These are phyloP conservation scores for Calocybe cyanea DNA, from an alignment of 768 basidiomycete genomes.

Conservation along the genomic window DNA sequence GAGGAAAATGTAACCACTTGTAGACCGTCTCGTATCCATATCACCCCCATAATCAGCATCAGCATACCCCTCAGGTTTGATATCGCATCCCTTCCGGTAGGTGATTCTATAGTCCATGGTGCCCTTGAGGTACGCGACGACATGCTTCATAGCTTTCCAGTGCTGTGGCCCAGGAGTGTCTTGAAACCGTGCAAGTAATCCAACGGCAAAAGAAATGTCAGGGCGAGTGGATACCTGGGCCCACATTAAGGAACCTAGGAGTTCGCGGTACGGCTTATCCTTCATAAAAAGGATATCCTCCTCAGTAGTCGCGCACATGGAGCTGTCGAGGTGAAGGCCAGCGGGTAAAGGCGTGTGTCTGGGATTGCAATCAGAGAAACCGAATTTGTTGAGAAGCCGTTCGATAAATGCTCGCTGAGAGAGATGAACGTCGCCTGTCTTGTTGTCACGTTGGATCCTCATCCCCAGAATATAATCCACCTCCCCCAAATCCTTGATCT, in stretches of 20 bases:
- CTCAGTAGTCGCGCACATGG: no score
- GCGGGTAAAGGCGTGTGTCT: background rate
- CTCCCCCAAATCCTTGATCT: background rate
- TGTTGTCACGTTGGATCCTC: conserved; percentile 22
- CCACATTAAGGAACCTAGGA: background rate
- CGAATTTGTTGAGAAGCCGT: no score
- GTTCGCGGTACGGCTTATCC: background rate
- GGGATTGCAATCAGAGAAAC: background rate
- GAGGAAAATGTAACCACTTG: conserved; percentile 22
- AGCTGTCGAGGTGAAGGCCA: background rate
- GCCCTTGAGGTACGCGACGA: background rate
- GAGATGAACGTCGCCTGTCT: conserved; percentile 17
- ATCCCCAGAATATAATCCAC: conserved; percentile 18
- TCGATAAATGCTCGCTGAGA: background rate
- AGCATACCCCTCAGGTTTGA: conserved; percentile 3
- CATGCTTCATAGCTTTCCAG: conserved; percentile 32
- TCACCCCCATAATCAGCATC: conserved; percentile 28
- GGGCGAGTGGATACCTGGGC: conserved; percentile 13
- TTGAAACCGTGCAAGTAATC: background rate
- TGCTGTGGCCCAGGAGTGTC: conserved; percentile 24
- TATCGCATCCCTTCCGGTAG: background rate
- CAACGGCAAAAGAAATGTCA: background rate
- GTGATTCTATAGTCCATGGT: conserved; percentile 2
- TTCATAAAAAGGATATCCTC: background rate
- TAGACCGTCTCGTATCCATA: conserved; percentile 21